Percentiles rank a stretch among this genome's conserved stretches.
Evolutionary conservation across 1,284 basidiomycete genomes (phyloP).

Genomic region (Erythrobasidium hasegawianum): DNA sequence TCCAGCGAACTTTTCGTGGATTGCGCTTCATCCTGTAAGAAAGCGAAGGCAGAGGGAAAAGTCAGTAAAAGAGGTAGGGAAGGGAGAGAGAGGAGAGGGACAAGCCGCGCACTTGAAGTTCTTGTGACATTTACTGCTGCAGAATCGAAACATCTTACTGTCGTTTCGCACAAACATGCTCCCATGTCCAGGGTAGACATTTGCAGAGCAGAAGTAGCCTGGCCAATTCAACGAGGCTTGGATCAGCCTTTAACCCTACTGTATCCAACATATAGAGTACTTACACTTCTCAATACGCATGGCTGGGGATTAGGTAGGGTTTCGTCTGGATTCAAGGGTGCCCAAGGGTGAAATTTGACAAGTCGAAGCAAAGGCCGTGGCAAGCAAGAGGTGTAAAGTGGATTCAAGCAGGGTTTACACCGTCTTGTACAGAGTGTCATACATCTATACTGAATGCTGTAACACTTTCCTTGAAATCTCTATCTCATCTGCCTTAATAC

Average conservation of each 20-base stretch:
- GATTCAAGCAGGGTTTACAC: too few relatives aligned
- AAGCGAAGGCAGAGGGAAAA: too few relatives aligned
- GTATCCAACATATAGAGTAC: background rate
- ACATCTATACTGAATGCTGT: too few relatives aligned
- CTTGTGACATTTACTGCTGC: slow-evolving; percentile 94
- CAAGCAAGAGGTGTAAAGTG: too few relatives aligned
- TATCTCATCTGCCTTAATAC: too few relatives aligned
- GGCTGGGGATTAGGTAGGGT: background rate
- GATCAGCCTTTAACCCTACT: too few relatives aligned
- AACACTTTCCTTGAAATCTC: too few relatives aligned
- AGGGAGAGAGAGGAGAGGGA: background rate
- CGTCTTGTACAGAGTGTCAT: too few relatives aligned
- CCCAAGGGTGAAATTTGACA: too few relatives aligned
- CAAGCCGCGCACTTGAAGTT: slow-evolving; percentile 77
- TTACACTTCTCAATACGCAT: slow-evolving; percentile 37
- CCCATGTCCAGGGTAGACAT: slow-evolving; percentile 91
- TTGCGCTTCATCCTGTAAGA: slow-evolving; percentile 99
- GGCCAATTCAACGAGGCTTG: too few relatives aligned
- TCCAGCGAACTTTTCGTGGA: slow-evolving; percentile 98
- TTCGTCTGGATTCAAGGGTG: background rate
- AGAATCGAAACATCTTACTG: slow-evolving; percentile 93
- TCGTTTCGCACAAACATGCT: slow-evolving; percentile 94
- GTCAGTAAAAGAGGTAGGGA: background rate
- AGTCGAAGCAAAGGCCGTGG: too few relatives aligned
- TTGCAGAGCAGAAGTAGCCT: slow-evolving; percentile 70